These are phyloP conservation scores for Dictyophora rubrovolvata DNA, from an alignment of 768 basidiomycete genomes.

Conservation along the genomic window DNA sequence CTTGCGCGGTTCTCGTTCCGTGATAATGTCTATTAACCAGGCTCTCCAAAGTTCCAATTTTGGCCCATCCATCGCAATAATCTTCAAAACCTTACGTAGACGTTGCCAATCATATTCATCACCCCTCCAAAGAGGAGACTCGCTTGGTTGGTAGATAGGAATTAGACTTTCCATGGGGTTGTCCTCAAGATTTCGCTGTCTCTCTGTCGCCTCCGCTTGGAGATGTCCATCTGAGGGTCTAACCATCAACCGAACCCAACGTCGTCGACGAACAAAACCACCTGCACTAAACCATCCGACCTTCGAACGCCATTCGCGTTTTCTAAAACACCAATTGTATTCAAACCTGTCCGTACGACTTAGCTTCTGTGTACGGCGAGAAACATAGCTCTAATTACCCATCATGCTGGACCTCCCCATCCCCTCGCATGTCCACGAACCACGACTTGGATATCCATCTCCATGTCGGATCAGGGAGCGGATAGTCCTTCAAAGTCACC, in stretches of 20 bases:
- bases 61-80: slow-evolving; percentile 53
- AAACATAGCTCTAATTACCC: slow-evolving; percentile 25
- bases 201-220: background rate
- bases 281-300: slow-evolving; percentile 51
- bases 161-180: background rate
- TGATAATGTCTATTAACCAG: slow-evolving; percentile 46
- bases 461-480: slow-evolving; percentile 74
- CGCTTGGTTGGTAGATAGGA: slow-evolving; percentile 19
- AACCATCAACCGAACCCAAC: slow-evolving; percentile 84
- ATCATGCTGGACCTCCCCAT: slow-evolving; percentile 70
- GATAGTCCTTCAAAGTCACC: slow-evolving; percentile 51
- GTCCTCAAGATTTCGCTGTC: background rate
- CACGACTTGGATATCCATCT: slow-evolving; percentile 69
- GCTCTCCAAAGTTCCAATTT: slow-evolving; percentile 67
- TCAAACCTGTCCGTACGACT: slow-evolving; percentile 36
- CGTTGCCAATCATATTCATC: slow-evolving; percentile 51
- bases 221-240: slow-evolving; percentile 35
- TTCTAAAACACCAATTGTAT: slow-evolving; percentile 72
- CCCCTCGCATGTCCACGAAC: slow-evolving; percentile 85
- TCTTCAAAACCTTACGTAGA: slow-evolving; percentile 41
- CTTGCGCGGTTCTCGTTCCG: slow-evolving; percentile 26
- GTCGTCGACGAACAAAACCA: slow-evolving; percentile 65
- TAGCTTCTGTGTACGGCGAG: background rate
- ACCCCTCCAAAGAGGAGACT: slow-evolving; percentile 41
- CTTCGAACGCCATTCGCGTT: slow-evolving; percentile 53